Conservation (phyloP, 1,139 yeast genomes). For the Pichia norvegensis region DNA sequence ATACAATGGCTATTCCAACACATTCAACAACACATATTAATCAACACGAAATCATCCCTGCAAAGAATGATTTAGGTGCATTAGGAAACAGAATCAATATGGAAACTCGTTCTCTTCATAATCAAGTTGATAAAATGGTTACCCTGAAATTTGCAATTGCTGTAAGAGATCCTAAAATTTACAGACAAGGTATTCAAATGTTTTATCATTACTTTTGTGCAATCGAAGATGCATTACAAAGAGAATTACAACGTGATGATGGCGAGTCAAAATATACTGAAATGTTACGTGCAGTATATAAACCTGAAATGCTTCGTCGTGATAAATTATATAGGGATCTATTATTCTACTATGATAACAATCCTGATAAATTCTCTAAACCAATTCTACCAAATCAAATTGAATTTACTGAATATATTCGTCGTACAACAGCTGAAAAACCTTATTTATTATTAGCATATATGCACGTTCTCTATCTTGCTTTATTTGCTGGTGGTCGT, state of each 20-base stretch:
- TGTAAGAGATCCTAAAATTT: conserved; percentile 63
- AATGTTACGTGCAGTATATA: conserved; percentile 50
- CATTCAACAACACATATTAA: conserved; percentile 14
- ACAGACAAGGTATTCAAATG: conserved; percentile 73
- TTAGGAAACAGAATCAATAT: conserved; percentile 71
- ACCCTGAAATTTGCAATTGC: conserved; percentile 69
- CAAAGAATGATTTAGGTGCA: conserved; percentile 70
- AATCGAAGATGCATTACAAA: conserved; percentile 49
- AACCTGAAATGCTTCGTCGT: conserved; percentile 62
- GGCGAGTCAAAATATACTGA: conserved; percentile 37
- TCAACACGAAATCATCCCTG: conserved; percentile 60
- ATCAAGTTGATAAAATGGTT: conserved; percentile 61
- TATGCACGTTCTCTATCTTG: conserved; percentile 78
- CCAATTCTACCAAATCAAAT: conserved; percentile 59
- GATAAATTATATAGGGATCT: conserved; percentile 54
- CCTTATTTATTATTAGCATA: conserved; percentile 76
- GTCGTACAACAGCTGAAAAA: conserved; percentile 43
- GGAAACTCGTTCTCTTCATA: conserved; percentile 60
- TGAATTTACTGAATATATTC: conserved; percentile 54
- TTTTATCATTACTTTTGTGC: conserved; percentile 70
- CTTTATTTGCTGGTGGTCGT: conserved; percentile 81
- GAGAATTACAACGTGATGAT: conserved; percentile 33
- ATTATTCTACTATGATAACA: conserved; percentile 55
- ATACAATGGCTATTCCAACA: conserved; percentile 10
- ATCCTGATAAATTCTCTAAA: conserved; percentile 43